Base-by-base conservation (phyloP, 257 asterid genomes). In the Paulownia fortunei region DNA sequence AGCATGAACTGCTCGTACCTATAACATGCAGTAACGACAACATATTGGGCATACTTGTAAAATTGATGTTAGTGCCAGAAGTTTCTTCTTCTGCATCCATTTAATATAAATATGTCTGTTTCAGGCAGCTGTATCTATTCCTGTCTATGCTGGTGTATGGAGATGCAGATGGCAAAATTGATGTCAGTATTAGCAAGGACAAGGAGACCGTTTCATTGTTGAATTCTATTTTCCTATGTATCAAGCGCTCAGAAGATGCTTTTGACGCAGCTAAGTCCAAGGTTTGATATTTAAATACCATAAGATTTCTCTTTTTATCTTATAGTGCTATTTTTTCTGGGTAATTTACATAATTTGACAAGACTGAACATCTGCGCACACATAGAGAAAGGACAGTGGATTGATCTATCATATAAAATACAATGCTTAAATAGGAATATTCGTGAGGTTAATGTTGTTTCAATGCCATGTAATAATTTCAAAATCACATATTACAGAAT, bases 111-210 rank as follows among this genome's bases (percentile, higher is more conserved):
- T 61, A 6, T 74, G 68, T 73, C 82, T 83, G 52, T 84, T 84
- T 69, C 92, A 95, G 99, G 97, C 91, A 93, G 73, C 79, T 92
- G 82, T 76, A 91, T 81, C 70, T 89, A 67, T 91, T 96, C 87
- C 90, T 96, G 72, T 92, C 99, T 55, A 90, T 89, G 99, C 89
- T 96, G 87, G 86, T 92, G 85, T 92, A 87, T 58, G 95, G 88
- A 69, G 94, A 92, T 70, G 94, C 85, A 77, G 97, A 90, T 60
- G 89, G 90, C 37, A 92, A 92, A 82, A 82, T 91, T 74, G 93
- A 92, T 81, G 79, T 63, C 83, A 77, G 69, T 81, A 68, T 72
- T 74, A 86, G 81, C 88, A 94, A 83, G 85, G 92, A 92, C 80
- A 90, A 88, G 88, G 98, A 92, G 70, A 91, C 87, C 60, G 72